A percentile compares a stretch with the other conserved stretches of the same genome.
Evolutionary conservation across 129 eudicot species (phyloP).

Genomic region (Helianthus annuus): DNA sequence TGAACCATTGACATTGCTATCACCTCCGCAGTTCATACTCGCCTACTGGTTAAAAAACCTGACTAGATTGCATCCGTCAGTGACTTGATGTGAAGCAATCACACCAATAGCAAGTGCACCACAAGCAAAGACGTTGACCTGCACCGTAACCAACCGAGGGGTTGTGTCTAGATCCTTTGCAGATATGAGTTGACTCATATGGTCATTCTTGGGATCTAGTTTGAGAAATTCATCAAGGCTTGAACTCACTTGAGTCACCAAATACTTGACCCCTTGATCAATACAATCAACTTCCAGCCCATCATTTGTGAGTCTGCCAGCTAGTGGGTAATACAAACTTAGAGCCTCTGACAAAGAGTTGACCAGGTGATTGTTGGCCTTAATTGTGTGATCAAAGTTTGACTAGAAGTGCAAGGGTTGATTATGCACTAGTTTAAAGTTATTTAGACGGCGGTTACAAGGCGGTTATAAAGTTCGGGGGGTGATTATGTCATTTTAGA

Average conservation of each 20-base stretch:
- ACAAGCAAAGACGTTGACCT: constrained; percentile 45
- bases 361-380: no score
- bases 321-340: constrained; percentile 46
- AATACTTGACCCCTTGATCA: constrained; percentile 40
- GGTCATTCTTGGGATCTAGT: constrained; percentile 30
- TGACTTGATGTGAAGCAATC: constrained; percentile 44
- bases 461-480: no score
- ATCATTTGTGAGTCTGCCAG: constrained; percentile 39
- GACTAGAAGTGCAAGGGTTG: no score
- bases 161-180: constrained; percentile 20
- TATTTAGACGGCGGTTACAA: no score
- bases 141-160: constrained; percentile 33
- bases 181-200: constrained; percentile 14
- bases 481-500: no score
- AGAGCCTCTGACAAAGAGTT: constrained; percentile 48
- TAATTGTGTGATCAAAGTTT: no score
- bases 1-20: not conserved
- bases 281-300: constrained; percentile 39
- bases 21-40: constrained; percentile 10
- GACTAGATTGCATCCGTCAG: constrained; percentile 33
- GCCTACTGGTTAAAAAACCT: constrained; percentile 44
- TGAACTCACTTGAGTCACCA: constrained; percentile 33
- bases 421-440: no score
- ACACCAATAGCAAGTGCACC: constrained; percentile 52
- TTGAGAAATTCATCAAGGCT: constrained; percentile 29